Percentiles rank a stretch among this genome's conserved stretches.
Evolutionary conservation across 2,329 filamentous ascomycete genomes (phyloP).

Genomic region (Podosphaera fusca): DNA sequence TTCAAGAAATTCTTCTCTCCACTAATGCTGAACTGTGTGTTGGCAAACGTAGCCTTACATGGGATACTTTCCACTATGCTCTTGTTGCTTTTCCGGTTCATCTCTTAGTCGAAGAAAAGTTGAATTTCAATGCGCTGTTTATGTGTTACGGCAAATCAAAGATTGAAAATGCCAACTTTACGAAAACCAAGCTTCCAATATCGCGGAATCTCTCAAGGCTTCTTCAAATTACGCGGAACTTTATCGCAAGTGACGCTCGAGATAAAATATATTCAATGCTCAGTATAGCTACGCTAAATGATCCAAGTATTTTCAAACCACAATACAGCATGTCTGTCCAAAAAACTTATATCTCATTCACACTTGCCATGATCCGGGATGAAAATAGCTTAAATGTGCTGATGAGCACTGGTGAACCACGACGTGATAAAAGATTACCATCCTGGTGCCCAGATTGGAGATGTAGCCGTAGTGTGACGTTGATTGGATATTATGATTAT

Average conservation of each 20-base stretch:
- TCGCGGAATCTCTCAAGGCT: neutral
- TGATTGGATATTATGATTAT: neutral
- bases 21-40: neutral
- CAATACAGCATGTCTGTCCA: neutral
- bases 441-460: slow-evolving; percentile 1
- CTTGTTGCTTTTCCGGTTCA: neutral
- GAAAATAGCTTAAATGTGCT: neutral
- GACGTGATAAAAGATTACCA: neutral
- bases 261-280: slow-evolving; percentile 1
- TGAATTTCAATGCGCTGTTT: neutral
- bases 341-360: neutral
- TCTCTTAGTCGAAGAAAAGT: neutral
- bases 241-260: neutral
- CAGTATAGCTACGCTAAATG: neutral
- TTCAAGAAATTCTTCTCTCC: slow-evolving; percentile 1
- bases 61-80: neutral
- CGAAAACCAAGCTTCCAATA: neutral
- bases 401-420: neutral
- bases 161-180: neutral
- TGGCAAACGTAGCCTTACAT: neutral
- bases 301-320: neutral
- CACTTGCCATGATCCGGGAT: neutral
- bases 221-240: neutral
- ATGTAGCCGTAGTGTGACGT: neutral
- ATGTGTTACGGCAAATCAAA: neutral